Conservation (phyloP, 2,329 filamentous ascomycete genomes). For the Cordyceps cicadae region DNA sequence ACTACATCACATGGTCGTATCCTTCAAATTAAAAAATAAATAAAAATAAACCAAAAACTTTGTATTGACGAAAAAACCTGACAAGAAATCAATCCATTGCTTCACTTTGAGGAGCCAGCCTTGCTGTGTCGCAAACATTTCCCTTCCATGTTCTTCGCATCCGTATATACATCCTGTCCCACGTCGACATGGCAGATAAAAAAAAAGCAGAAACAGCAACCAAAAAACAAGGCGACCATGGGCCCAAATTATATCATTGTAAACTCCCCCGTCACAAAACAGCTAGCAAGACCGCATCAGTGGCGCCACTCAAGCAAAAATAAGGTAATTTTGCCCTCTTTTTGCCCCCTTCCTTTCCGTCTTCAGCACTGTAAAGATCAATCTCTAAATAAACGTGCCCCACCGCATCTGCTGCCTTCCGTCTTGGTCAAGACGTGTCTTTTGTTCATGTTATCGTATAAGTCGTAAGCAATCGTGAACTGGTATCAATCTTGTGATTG, state of each 20-base stretch:
- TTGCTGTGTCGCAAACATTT: neutral
- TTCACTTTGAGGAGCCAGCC: slow-evolving; percentile 5
- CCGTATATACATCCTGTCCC: neutral
- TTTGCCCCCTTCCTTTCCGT: neutral
- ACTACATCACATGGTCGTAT: neutral
- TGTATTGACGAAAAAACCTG: neutral
- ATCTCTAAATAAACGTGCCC: neutral
- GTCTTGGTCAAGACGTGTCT: neutral
- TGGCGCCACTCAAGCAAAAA: neutral
- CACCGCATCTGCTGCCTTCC: neutral
- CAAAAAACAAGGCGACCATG: neutral
- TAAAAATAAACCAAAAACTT: neutral
- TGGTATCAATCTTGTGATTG: neutral
- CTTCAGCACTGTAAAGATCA: neutral
- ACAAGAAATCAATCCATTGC: neutral
- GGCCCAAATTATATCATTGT: neutral
- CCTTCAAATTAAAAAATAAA: neutral
- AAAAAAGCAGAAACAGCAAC: neutral
- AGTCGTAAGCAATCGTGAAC: slow-evolving; percentile 4
- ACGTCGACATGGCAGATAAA: neutral
- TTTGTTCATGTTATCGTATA: slow-evolving; percentile 3
- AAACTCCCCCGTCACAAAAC: neutral
- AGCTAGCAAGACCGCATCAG: neutral
- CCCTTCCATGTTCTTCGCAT: neutral
- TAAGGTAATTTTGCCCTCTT: neutral